Evolutionary conservation across 768 basidiomycete genomes (phyloP).

Genomic region (Leccinellum albellum): DNA sequence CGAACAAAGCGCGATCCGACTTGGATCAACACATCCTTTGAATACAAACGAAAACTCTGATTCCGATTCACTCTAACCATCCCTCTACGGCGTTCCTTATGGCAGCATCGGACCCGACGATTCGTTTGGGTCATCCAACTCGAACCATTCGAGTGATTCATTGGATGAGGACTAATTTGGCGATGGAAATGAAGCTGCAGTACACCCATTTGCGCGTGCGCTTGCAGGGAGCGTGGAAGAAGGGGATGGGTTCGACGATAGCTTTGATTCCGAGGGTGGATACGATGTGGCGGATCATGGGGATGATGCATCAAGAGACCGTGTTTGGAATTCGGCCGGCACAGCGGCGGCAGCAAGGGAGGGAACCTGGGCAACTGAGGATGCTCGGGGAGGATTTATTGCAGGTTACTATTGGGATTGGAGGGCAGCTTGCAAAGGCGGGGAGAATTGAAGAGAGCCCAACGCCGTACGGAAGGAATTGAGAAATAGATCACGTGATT

Average conservation of each 20-base stretch:
- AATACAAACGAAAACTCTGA: constrained; percentile 32
- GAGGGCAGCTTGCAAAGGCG: constrained; percentile 44
- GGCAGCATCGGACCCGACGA: constrained; percentile 41
- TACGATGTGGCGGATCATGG: constrained; percentile 17
- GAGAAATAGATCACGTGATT: constrained; percentile 18
- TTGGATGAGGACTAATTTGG: constrained; percentile 39
- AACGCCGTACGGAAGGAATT: constrained; percentile 43
- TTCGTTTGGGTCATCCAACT: constrained; percentile 46
- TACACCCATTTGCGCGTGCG: constrained; percentile 58
- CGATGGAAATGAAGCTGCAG: constrained; percentile 39
- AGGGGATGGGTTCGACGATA: constrained; percentile 49
- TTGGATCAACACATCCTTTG: constrained; percentile 4
- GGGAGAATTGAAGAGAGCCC: constrained; percentile 63
- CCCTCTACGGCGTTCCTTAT: constrained; percentile 73
- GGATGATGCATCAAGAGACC: constrained; percentile 44
- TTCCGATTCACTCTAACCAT: constrained; percentile 60
- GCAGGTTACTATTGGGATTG: constrained; percentile 61
- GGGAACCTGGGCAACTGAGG: constrained; percentile 36
- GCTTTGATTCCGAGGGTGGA: constrained; percentile 44
- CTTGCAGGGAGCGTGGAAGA: constrained; percentile 30
- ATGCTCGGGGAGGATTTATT: constrained; percentile 63
- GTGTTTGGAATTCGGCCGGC: constrained; percentile 66
- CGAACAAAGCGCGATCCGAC: constrained; percentile 17
- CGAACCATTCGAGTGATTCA: constrained; percentile 58
- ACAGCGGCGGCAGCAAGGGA: constrained; percentile 34